Base-by-base conservation (phyloP, 2,329 filamentous ascomycete species). In the Piedraia hortae region DNA sequence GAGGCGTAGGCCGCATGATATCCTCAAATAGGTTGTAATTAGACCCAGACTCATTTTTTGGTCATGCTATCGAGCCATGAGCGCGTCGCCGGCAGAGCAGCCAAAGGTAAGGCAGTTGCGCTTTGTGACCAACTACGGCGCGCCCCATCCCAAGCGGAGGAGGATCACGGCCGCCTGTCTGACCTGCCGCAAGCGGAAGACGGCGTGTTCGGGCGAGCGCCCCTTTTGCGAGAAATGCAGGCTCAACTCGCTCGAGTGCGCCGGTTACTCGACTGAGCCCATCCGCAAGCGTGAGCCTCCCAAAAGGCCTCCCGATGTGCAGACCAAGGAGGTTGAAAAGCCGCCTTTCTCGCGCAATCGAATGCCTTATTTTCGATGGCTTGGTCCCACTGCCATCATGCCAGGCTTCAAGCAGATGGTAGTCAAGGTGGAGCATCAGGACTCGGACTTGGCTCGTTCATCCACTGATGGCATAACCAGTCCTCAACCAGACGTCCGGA, bases 321-420 rank as follows among this genome's bases (percentile, higher is more conserved):
- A 14, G 10, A 7, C 8, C 12, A 9, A 11, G 4, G 14, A 17
- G 10, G 21, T 9, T 2, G 15, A 17, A 13, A 16, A 31, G 12
- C 33, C 41, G 6, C 22, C 42, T 4, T 42, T 44, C 24, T 31
- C 39, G 2, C 32, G 35, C 5, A 59, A 70, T 36, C 59, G 69
- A 24, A 73, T 89, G 30, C 77, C 77, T 0, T 90, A 85, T 41
- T 89, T 89, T 36, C 58, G 78, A 28, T 89, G 85, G 44, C 85
- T 89, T 39, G 78, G 77, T 0, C 74, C 75, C 0, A 89, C 78
- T 1, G 78, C 77, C 29, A 89, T 89, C 37, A 74, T 85, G 23
- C 77, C 77, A 1, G 77, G 77, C 11, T 88, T 78, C 48, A 88
- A 88, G 45, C 75, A 88, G 43, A 88, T 88, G 74, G 73, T 88